A percentile compares a stretch with the other conserved stretches of the same genome.
These are phyloP conservation scores for Pyracantha coccinea DNA, from an alignment of 331 rosid genomes.

Conservation along the genomic window DNA sequence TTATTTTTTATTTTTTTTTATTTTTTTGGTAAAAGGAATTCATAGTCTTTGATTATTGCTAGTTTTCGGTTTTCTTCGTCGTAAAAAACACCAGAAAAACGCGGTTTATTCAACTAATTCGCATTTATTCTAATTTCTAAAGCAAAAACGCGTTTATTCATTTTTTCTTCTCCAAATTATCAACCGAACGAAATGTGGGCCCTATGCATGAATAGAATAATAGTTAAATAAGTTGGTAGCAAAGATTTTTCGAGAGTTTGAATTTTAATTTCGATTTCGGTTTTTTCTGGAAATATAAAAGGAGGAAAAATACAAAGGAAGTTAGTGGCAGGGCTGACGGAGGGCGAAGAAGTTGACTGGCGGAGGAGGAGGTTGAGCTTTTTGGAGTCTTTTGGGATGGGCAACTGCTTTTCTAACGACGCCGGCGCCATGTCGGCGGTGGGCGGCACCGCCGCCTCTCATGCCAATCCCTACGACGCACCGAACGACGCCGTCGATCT, in stretches of 20 bases:
- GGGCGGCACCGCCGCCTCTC: conserved; percentile 43
- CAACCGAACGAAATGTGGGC: neutral
- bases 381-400: conserved; percentile 36
- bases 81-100: neutral
- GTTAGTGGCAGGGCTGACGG: neutral
- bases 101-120: neutral
- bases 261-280: neutral
- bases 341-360: neutral
- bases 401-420: conserved; percentile 86
- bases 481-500: conserved; percentile 67
- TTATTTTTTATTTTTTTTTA: no score
- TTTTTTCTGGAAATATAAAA: neutral
- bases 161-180: neutral
- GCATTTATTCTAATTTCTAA: neutral
- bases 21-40: neutral
- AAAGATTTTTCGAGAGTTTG: neutral
- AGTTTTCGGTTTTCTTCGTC: neutral
- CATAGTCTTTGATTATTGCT: neutral
- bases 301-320: neutral
- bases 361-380: neutral
- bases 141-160: neutral
- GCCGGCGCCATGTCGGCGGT: conserved; percentile 56
- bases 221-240: neutral
- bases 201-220: neutral
- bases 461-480: conserved; percentile 24